phyloP scores from a whole-genome alignment of 2,329 filamentous ascomycete genomes.

The Stagonosporopsis cucurbitacearum region DNA sequence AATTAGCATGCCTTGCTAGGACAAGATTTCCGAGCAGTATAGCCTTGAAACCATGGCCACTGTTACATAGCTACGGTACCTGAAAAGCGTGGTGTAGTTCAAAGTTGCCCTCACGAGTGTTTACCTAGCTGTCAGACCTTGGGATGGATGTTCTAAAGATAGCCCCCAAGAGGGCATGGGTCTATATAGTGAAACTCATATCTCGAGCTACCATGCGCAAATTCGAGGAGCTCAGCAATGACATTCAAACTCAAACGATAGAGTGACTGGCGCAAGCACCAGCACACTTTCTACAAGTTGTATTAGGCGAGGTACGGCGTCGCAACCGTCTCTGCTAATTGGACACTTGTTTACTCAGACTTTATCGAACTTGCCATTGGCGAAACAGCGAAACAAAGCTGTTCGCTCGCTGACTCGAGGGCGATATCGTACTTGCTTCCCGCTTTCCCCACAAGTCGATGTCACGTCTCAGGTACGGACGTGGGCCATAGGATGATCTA shows the following conservation, averaged over 20 bases:
- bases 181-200: not conserved
- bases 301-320: not conserved
- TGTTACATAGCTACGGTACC: not conserved
- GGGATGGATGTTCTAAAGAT: not conserved
- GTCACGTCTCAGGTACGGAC: not conserved
- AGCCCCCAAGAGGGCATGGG: not conserved
- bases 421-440: not conserved
- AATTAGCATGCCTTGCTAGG: not conserved
- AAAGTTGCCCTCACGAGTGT: not conserved
- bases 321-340: not conserved
- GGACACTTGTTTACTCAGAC: not conserved
- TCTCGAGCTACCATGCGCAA: not conserved
- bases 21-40: not conserved
- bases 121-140: constrained; percentile 3
- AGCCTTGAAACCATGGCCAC: not conserved
- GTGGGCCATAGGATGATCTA: not conserved
- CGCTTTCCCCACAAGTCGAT: not conserved
- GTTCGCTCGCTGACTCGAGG: not conserved
- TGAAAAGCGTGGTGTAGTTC: not conserved
- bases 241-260: not conserved
- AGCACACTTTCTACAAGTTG: not conserved
- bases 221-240: not conserved
- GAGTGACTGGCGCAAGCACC: not conserved
- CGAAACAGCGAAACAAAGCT: constrained; percentile 1
- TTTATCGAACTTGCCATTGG: not conserved